Evolutionary conservation across 2,329 filamentous ascomycete species (phyloP).

Genomic region (Ophiostoma piceae): DNA sequence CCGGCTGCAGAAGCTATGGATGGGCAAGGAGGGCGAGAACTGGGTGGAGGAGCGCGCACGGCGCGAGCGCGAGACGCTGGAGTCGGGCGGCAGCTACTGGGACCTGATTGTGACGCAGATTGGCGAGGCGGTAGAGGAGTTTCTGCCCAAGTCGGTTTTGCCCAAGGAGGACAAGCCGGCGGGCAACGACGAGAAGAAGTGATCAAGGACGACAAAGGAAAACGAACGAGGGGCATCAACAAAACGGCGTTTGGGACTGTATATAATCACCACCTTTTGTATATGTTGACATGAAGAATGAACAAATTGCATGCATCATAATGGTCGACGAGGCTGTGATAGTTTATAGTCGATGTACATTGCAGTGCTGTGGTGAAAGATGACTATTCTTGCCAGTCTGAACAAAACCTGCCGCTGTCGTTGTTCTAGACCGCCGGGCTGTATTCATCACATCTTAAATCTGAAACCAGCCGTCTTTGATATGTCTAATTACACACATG

Average conservation of each 20-base stretch:
- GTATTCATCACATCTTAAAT: not conserved
- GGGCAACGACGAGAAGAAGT: not conserved
- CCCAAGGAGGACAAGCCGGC: not conserved
- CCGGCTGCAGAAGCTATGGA: constrained; percentile 50
- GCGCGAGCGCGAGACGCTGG: constrained; percentile 42
- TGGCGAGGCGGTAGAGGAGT: constrained; percentile 41
- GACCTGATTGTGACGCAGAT: constrained; percentile 54
- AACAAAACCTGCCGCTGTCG: not conserved
- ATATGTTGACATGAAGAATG: not conserved
- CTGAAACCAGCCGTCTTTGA: not conserved
- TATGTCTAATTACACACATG: not conserved
- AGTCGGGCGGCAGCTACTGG: constrained; percentile 52
- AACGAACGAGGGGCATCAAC: not conserved
- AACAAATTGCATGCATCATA: not conserved
- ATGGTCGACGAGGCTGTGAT: not conserved
- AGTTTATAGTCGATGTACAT: not conserved
- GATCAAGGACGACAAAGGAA: not conserved
- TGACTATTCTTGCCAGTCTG: not conserved
- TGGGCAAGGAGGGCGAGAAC: constrained; percentile 47
- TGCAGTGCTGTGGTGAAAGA: not conserved
- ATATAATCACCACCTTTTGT: constrained; percentile 1
- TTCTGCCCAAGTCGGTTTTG: constrained; percentile 19
- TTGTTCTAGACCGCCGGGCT: constrained; percentile 1
- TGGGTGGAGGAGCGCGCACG: constrained; percentile 47
- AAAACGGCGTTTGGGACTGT: constrained; percentile 13